phyloP scores from a whole-genome alignment of 371 early-diverging fungal species.

The Actinomortierella ambigua region DNA sequence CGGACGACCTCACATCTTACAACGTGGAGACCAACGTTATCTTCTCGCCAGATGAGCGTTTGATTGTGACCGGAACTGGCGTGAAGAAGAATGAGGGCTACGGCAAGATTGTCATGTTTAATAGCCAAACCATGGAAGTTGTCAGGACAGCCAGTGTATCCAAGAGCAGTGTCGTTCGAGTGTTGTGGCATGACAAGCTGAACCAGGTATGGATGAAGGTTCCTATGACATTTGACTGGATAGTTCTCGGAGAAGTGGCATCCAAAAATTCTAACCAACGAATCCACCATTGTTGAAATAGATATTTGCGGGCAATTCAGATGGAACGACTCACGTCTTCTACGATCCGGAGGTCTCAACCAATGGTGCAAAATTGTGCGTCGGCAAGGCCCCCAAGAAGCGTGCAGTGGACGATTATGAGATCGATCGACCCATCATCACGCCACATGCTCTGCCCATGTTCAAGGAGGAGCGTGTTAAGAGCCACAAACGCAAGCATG shows the following conservation, averaged over 20 bases:
- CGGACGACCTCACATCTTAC: conserved; percentile 63
- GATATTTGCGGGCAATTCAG: conserved; percentile 78
- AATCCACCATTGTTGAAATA: conserved; percentile 14
- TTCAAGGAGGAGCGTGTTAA: conserved; percentile 76
- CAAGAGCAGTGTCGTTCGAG: conserved; percentile 73
- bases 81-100: conserved; percentile 72
- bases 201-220: too few species aligned
- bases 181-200: conserved; percentile 86
- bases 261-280: background rate
- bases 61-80: conserved; percentile 70
- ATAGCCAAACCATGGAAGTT: conserved; percentile 69
- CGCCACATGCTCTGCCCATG: conserved; percentile 88
- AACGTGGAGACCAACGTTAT: conserved; percentile 86
- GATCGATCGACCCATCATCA: conserved; percentile 75
- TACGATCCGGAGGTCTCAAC: conserved; percentile 76
- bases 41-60: conserved; percentile 85
- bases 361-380: conserved; percentile 82
- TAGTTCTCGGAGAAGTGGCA: too few species aligned
- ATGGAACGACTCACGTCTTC: conserved; percentile 76
- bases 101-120: conserved; percentile 74
- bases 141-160: conserved; percentile 59
- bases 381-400: conserved; percentile 66
- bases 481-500: conserved; percentile 74
- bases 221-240: too few species aligned
- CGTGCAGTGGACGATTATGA: conserved; percentile 73